These are phyloP conservation scores for Aspergillus heteromorphus DNA, from an alignment of 495 filamentous ascomycete species.

Conservation along the genomic window DNA sequence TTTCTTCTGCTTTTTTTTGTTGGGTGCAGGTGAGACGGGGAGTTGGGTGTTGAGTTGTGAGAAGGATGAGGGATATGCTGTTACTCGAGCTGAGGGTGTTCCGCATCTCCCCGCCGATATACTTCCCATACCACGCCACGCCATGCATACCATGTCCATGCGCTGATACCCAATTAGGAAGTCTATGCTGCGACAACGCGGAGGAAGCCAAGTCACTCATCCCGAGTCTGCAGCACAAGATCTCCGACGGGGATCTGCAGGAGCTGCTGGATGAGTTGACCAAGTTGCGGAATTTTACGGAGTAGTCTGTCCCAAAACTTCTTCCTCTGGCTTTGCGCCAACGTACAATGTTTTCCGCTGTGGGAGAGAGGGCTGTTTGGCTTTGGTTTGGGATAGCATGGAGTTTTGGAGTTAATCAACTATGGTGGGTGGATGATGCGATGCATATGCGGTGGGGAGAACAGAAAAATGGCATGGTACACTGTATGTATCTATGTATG, in stretches of 20 bases:
- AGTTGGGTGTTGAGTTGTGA: too few relatives aligned
- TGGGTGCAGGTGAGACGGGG: not conserved
- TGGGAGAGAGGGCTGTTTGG: too few relatives aligned
- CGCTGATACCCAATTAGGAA: conserved; percentile 50
- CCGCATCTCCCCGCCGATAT: too few relatives aligned
- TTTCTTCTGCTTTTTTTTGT: not conserved
- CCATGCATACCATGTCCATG: not conserved
- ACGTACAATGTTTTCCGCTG: not conserved
- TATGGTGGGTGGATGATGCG: too few relatives aligned
- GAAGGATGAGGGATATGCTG: not conserved
- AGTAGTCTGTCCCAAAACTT: conserved; percentile 22
- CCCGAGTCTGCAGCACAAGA: conserved; percentile 82
- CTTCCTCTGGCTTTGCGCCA: not conserved
- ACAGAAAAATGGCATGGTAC: not conserved
- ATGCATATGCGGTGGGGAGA: not conserved
- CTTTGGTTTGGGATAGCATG: conserved; percentile 9
- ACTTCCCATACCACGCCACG: too few relatives aligned
- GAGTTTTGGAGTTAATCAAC: conserved; percentile 17
- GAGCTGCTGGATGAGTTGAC: conserved; percentile 85
- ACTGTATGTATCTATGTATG: too few relatives aligned
- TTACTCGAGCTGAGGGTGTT: not conserved
- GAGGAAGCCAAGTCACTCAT: conserved; percentile 97
- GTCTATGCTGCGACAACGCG: conserved; percentile 81
- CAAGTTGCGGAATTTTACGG: conserved; percentile 60
- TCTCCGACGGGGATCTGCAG: conserved; percentile 78